Evolutionary conservation across 345 rosid genomes (phyloP).

Genomic region (Jatropha curcas): DNA sequence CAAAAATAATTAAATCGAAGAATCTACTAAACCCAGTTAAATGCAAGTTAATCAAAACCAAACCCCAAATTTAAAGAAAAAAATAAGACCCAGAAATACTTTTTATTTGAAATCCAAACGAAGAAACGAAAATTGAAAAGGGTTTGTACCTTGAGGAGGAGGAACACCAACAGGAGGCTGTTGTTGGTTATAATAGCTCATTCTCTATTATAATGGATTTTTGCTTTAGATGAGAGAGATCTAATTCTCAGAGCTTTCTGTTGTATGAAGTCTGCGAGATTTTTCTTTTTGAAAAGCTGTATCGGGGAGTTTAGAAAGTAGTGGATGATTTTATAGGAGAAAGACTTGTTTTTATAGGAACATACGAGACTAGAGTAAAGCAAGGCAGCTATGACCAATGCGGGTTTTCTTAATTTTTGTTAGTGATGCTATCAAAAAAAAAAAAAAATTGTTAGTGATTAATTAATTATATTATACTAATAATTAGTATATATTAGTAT

Average conservation of each 20-base stretch:
- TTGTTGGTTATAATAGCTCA: constrained; percentile 88
- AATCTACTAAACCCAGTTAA: neutral
- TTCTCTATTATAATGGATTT: constrained; percentile 2
- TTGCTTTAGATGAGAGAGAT: neutral
- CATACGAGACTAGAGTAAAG: no score
- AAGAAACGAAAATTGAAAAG: neutral
- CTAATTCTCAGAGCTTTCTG: neutral
- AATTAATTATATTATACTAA: no score
- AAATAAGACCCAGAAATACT: neutral
- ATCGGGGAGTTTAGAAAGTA: no score
- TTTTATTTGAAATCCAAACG: neutral
- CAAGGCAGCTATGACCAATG: no score
- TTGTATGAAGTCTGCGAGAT: no score
- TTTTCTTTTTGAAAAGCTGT: no score
- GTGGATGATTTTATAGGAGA: no score
- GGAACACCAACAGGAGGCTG: constrained; percentile 90
- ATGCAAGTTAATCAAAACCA: neutral
- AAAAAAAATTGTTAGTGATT: no score
- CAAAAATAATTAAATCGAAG: neutral
- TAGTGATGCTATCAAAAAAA: no score
- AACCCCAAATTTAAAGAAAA: neutral
- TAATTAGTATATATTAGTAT: no score
- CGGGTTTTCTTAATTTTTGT: no score
- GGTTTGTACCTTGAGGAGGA: constrained; percentile 73
- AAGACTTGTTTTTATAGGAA: no score